A percentile compares a stretch with the other conserved stretches of the same genome.
Conservation (phyloP, 148 eudicot species). For the Cornus florida region DNA sequence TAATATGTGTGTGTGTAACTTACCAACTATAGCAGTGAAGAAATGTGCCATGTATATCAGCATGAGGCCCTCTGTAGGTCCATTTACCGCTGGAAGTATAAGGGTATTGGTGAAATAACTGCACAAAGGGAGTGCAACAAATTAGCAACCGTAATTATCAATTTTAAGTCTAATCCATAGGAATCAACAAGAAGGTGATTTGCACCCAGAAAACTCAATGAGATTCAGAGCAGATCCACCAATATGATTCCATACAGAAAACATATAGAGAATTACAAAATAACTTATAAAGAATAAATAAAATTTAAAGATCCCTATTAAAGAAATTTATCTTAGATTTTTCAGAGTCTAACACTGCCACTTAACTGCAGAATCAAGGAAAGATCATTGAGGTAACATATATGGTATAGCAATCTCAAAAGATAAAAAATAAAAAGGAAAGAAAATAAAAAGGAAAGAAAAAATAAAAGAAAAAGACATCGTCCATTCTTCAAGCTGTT, state of each 20-base stretch:
- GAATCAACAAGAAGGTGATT: neutral
- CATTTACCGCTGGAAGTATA: constrained; percentile 88
- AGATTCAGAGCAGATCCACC: neutral
- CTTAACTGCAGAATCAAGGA: too few relatives aligned
- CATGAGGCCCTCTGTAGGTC: constrained; percentile 97
- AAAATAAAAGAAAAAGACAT: too few relatives aligned
- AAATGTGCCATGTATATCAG: constrained; percentile 77
- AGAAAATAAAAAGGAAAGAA: too few relatives aligned
- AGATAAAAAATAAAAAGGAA: too few relatives aligned
- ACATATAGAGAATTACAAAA: neutral
- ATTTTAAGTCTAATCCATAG: neutral
- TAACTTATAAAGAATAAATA: neutral
- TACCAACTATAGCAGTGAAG: constrained; percentile 87
- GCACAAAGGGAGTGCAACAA: constrained; percentile 17
- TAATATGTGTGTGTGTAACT: too few relatives aligned
- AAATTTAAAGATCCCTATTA: neutral
- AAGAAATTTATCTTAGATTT: neutral
- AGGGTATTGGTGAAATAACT: constrained; percentile 97
- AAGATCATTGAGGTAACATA: neutral
- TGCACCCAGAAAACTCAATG: neutral
- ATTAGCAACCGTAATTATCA: neutral
- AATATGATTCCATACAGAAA: neutral
- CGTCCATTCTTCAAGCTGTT: neutral
- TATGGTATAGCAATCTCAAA: neutral
- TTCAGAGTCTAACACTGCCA: neutral